These are phyloP conservation scores for Arthrobotrys conoides DNA, from an alignment of 2,329 filamentous ascomycete genomes.

Conservation along the genomic window DNA sequence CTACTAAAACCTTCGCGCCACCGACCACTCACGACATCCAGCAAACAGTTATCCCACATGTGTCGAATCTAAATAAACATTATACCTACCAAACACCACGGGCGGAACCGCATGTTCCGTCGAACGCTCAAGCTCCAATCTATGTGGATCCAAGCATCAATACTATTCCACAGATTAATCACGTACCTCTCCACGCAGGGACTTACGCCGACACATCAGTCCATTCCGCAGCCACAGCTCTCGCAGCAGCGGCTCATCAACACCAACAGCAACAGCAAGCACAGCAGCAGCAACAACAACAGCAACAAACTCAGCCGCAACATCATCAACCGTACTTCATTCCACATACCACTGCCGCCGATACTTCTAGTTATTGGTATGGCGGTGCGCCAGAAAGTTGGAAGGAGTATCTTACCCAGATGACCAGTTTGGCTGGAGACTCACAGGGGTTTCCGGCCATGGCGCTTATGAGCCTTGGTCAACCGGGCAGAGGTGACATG, in stretches of 20 bases:
- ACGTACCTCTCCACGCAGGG: conserved; percentile 27
- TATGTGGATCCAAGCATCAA: conserved; percentile 51
- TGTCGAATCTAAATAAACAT: conserved; percentile 43
- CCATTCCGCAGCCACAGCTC: conserved; percentile 46
- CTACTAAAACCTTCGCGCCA: conserved; percentile 44
- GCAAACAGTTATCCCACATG: conserved; percentile 38
- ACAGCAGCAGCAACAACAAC: conserved; percentile 15
- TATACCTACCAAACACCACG: conserved; percentile 42
- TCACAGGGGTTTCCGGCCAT: conserved; percentile 48
- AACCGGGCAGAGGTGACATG: conserved; percentile 45
- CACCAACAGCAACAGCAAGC: conserved; percentile 37
- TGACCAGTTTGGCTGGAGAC: conserved; percentile 54
- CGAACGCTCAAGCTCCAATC: not conserved
- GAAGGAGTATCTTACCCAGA: conserved; percentile 58
- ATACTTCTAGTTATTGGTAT: conserved; percentile 39
- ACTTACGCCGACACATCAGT: conserved; percentile 31
- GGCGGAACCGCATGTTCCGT: conserved; percentile 26
- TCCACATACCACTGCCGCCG: conserved; percentile 39
- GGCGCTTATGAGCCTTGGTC: conserved; percentile 58
- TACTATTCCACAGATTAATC: conserved; percentile 46
- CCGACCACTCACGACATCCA: conserved; percentile 39
- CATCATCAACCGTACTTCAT: conserved; percentile 32
- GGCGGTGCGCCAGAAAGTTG: conserved; percentile 40
- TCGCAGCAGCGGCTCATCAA: conserved; percentile 30
- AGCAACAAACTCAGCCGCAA: conserved; percentile 15